A percentile compares a stretch with the other conserved stretches of the same genome.
These are phyloP conservation scores for Purshia tridentata DNA, from an alignment of 306 rosid genomes.

Conservation along the genomic window DNA sequence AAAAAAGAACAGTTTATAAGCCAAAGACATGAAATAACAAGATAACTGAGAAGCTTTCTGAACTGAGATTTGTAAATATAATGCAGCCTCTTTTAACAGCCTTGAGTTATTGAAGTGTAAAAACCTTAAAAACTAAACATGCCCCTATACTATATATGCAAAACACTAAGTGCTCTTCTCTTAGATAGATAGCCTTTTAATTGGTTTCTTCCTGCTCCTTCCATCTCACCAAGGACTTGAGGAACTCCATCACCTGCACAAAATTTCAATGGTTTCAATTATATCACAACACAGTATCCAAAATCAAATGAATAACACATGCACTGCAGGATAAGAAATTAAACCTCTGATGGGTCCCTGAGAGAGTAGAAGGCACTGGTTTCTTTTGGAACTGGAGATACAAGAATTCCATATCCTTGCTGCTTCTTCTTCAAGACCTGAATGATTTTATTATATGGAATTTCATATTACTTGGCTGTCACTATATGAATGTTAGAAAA, in stretches of 20 bases:
- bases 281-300: neutral
- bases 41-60: neutral
- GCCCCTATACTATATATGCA: constrained; percentile 1
- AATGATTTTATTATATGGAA: neutral
- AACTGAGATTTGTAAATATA: constrained; percentile 3
- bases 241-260: constrained; percentile 84
- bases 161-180: neutral
- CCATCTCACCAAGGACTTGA: constrained; percentile 68
- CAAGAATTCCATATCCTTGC: constrained; percentile 79
- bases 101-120: neutral
- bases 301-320: too few relatives aligned
- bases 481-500: neutral
- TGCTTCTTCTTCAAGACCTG: constrained; percentile 64
- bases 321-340: neutral
- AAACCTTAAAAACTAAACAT: neutral
- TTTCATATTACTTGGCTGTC: neutral
- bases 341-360: constrained; percentile 68
- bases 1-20: neutral
- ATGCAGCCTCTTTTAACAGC: neutral
- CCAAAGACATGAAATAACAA: neutral
- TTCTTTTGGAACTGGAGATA: constrained; percentile 71
- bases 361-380: constrained; percentile 82
- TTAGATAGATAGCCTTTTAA: neutral
- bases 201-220: constrained; percentile 30
- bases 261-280: neutral